Conservation (phyloP, 148 eudicot species). For the Limonium bicolor region DNA sequence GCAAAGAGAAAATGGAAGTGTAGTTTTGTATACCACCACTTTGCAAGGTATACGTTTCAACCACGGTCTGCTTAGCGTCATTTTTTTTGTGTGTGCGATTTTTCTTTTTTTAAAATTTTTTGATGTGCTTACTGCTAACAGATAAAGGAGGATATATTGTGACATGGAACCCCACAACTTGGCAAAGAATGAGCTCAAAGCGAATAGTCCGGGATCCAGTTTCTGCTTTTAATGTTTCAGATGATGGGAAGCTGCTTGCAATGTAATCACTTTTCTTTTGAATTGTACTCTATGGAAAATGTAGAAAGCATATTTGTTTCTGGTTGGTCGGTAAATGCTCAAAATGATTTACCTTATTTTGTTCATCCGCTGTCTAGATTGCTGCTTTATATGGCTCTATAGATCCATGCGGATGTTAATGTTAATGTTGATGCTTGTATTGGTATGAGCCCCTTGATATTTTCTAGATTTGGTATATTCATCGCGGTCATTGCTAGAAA, state of each 20-base stretch:
- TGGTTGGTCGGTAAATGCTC: background rate
- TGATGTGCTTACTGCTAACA: constrained; percentile 6
- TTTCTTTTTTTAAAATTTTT: background rate
- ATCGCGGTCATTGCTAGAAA: too few relatives aligned
- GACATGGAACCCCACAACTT: constrained; percentile 51
- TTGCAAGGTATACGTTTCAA: constrained; percentile 31
- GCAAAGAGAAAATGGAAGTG: constrained; percentile 30
- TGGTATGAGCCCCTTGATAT: background rate
- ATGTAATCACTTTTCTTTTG: constrained; percentile 35
- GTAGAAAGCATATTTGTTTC: background rate
- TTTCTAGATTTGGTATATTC: too few relatives aligned
- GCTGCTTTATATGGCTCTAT: background rate
- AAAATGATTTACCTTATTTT: background rate
- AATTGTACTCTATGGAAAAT: background rate
- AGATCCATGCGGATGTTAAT: background rate
- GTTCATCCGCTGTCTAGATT: background rate
- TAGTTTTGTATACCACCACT: constrained; percentile 43
- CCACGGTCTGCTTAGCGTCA: background rate
- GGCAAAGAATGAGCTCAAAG: constrained; percentile 63
- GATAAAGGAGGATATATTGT: constrained; percentile 67
- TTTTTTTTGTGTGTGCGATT: background rate
- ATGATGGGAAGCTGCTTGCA: constrained; percentile 74
- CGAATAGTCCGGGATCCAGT: constrained; percentile 46
- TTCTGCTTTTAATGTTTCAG: constrained; percentile 67
- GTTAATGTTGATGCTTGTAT: background rate